A percentile compares a stretch with the other conserved stretches of the same genome.
Evolutionary conservation across 805 yeast species (phyloP).

Genomic region (Candida xiaguanensis): DNA sequence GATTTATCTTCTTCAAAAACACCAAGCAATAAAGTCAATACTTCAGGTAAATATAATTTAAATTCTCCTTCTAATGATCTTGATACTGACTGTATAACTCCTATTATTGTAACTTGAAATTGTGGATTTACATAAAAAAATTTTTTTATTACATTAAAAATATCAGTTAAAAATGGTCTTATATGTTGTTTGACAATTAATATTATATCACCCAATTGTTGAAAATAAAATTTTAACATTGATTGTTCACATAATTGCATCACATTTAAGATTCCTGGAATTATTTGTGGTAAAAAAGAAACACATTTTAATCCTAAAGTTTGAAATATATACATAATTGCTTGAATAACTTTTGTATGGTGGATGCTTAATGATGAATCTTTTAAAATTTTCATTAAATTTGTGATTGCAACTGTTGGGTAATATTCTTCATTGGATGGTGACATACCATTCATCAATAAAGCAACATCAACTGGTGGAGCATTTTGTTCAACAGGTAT

Average conservation of each 20-base stretch:
- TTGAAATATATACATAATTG: slow-evolving; percentile 86
- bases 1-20: slow-evolving; percentile 73
- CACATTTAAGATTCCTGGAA: slow-evolving; percentile 82
- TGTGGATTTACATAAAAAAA: slow-evolving; percentile 50
- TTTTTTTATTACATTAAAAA: slow-evolving; percentile 72
- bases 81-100: slow-evolving; percentile 79
- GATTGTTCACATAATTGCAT: slow-evolving; percentile 79
- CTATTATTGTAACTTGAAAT: slow-evolving; percentile 71
- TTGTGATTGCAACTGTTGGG: slow-evolving; percentile 90
- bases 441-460: slow-evolving; percentile 89
- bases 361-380: slow-evolving; percentile 83
- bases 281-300: slow-evolving; percentile 79
- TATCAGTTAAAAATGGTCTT: slow-evolving; percentile 72
- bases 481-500: slow-evolving; percentile 71
- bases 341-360: slow-evolving; percentile 91
- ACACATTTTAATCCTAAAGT: slow-evolving; percentile 86
- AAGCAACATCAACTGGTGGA: slow-evolving; percentile 84
- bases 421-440: slow-evolving; percentile 91
- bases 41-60: slow-evolving; percentile 73
- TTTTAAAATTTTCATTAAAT: slow-evolving; percentile 75
- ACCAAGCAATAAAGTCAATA: slow-evolving; percentile 71
- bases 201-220: slow-evolving; percentile 78
- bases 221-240: slow-evolving; percentile 82
- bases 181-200: slow-evolving; percentile 86
- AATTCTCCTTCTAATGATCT: slow-evolving; percentile 89